Conservation (phyloP, 2,329 filamentous ascomycete genomes). For the Verticillium nubilum region DNA sequence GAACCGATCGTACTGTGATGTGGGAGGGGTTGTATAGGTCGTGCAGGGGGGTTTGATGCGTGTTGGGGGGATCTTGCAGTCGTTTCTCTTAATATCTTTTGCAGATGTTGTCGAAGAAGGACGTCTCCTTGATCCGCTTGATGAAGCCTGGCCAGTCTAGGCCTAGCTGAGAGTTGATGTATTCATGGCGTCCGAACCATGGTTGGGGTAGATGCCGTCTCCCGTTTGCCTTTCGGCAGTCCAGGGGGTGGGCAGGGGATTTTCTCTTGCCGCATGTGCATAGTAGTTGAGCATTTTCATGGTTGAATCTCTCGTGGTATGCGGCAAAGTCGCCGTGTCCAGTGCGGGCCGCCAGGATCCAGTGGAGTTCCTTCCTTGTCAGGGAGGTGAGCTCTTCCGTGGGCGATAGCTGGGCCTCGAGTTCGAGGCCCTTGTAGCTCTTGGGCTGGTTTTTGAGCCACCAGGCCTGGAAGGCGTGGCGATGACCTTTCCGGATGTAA, state of each 20-base stretch:
- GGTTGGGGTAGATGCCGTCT: not conserved
- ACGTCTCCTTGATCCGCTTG: not conserved
- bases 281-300: not conserved
- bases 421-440: not conserved
- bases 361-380: not conserved
- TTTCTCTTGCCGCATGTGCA: not conserved
- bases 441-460: not conserved
- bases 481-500: not conserved
- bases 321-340: not conserved
- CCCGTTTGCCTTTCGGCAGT: not conserved
- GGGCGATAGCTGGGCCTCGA: not conserved
- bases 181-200: not conserved
- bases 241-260: not conserved
- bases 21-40: too few species aligned
- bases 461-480: not conserved
- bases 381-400: not conserved
- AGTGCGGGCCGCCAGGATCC: not conserved
- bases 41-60: not conserved
- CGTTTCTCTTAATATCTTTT: not conserved
- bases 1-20: too few species aligned
- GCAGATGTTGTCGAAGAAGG: not conserved
- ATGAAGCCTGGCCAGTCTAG: not conserved
- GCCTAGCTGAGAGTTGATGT: not conserved
- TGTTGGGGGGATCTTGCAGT: not conserved
- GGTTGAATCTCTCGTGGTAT: not conserved